Evolutionary conservation across 495 filamentous ascomycete species (phyloP).

Genomic region (Tuber borchii): DNA sequence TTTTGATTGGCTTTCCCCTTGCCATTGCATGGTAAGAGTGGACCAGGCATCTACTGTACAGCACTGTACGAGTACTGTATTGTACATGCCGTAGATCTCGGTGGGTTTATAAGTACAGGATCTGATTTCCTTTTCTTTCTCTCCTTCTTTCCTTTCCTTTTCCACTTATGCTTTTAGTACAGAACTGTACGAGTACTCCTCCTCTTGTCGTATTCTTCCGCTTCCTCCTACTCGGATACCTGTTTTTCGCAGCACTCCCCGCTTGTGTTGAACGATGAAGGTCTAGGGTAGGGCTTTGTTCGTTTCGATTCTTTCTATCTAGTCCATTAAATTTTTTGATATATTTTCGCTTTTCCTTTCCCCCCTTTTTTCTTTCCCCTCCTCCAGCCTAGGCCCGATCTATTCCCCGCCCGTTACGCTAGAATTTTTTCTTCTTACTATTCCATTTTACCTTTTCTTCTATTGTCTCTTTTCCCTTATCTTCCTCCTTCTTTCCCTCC

Average conservation of each 20-base stretch:
- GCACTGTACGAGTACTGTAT: background rate
- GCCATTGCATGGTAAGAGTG: background rate
- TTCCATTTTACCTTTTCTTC: background rate
- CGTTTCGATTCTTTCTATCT: background rate
- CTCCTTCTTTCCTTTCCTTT: background rate
- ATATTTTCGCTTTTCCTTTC: background rate
- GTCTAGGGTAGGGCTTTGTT: background rate
- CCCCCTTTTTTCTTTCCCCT: background rate
- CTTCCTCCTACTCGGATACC: background rate
- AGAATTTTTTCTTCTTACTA: background rate
- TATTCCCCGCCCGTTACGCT: background rate
- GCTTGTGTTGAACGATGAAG: background rate
- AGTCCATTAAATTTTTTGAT: slow-evolving; percentile 1
- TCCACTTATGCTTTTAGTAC: background rate
- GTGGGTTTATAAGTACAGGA: background rate
- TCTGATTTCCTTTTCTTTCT: background rate
- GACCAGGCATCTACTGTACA: background rate
- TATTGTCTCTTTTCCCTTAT: background rate
- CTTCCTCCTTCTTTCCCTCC: background rate
- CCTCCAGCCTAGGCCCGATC: background rate
- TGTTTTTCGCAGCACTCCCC: background rate
- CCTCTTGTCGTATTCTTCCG: background rate
- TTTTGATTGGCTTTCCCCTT: background rate
- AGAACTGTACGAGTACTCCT: background rate
- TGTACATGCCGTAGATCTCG: background rate